Percentiles rank a stretch among this genome's conserved stretches.
phyloP scores from a whole-genome alignment of 352 stramenopile species.

The Phytopythium helicoides region DNA sequence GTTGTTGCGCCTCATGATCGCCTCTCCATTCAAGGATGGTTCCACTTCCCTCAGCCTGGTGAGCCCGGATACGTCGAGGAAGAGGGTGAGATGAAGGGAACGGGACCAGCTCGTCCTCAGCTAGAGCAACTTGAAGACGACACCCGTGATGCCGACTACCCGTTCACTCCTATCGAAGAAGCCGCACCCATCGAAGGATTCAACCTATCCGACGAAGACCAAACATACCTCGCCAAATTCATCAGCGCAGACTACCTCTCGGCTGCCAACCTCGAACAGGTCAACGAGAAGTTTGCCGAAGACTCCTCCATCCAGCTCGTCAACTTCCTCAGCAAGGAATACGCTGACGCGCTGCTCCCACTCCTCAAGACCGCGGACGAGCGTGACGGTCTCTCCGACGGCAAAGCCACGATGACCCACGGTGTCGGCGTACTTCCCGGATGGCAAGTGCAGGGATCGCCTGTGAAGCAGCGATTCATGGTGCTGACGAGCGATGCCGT shows the following conservation, averaged over 20 bases:
- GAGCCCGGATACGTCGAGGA: conserved; percentile 18
- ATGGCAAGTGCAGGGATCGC: conserved; percentile 21
- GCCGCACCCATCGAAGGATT: neutral
- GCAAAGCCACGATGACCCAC: conserved; percentile 30
- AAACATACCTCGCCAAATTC: conserved; percentile 62
- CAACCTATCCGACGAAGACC: conserved; percentile 47
- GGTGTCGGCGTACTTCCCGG: conserved; percentile 15
- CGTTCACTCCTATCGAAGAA: conserved; percentile 6
- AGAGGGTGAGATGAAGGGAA: conserved; percentile 12
- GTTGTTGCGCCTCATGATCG: conserved; percentile 39
- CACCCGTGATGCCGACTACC: conserved; percentile 17
- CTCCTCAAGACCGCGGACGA: conserved; percentile 34
- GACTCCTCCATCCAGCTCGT: conserved; percentile 85
- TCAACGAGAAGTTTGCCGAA: conserved; percentile 70
- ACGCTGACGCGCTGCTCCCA: conserved; percentile 41
- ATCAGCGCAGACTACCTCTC: conserved; percentile 81
- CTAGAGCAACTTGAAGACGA: conserved; percentile 29
- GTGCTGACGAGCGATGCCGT: conserved; percentile 10
- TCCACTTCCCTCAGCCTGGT: conserved; percentile 32
- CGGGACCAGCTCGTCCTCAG: conserved; percentile 6
- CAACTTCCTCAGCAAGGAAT: conserved; percentile 77
- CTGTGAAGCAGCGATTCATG: conserved; percentile 22
- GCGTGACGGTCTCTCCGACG: conserved; percentile 48
- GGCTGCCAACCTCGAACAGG: conserved; percentile 60
- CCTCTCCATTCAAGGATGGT: conserved; percentile 83